phyloP scores from a whole-genome alignment of 352 stramenopile genomes.

The Pythium sukuiense region DNA sequence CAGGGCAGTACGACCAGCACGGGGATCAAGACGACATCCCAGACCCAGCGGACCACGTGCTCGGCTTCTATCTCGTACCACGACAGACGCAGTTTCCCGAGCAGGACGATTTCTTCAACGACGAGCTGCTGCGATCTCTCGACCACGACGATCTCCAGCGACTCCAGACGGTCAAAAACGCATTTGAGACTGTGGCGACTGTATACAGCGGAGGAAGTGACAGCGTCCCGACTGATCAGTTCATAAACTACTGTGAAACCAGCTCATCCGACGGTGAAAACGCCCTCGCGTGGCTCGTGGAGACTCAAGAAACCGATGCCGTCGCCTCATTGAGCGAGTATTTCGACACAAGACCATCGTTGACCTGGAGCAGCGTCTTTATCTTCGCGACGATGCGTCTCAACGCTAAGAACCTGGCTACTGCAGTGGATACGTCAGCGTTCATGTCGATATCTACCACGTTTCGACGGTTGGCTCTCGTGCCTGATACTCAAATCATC shows the following conservation, averaged over 20 bases:
- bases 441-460: background rate
- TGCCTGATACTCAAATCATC: background rate
- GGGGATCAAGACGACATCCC: constrained; percentile 22
- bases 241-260: constrained; percentile 6
- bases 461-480: constrained; percentile 8
- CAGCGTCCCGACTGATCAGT: background rate
- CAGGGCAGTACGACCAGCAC: constrained; percentile 6
- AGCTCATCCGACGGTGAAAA: background rate
- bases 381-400: constrained; percentile 1
- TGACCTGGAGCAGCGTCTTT: constrained; percentile 29
- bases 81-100: constrained; percentile 62
- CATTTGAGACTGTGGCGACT: constrained; percentile 30
- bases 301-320: background rate
- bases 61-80: constrained; percentile 62
- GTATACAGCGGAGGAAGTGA: background rate
- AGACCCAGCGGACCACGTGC: constrained; percentile 45
- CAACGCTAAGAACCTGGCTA: background rate
- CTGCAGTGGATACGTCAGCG: background rate
- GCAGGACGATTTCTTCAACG: constrained; percentile 43
- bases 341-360: background rate
- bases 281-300: constrained; percentile 18
- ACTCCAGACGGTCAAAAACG: constrained; percentile 31
- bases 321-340: background rate
- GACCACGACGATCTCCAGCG: constrained; percentile 22
- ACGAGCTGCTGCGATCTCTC: constrained; percentile 48